Percentiles rank a stretch among this genome's conserved stretches.
phyloP scores from a whole-genome alignment of 164 flowering plant species.

The Stephania japonica region DNA sequence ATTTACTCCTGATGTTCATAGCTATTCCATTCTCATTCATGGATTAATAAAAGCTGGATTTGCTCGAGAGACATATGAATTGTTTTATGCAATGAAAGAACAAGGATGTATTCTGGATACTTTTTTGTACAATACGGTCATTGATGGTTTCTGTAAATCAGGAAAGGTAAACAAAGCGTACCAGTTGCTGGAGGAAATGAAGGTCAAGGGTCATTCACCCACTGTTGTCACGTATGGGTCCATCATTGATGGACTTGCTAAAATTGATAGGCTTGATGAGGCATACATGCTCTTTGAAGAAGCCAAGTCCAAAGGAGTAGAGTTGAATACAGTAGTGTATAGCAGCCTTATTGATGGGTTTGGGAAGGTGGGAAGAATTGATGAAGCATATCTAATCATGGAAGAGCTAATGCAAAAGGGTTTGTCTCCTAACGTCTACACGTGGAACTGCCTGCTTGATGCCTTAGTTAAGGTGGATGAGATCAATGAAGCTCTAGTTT shows the following conservation, averaged over 20 bases:
- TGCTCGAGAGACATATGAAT: conserved; percentile 67
- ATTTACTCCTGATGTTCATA: conserved; percentile 62
- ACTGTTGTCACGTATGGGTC: conserved; percentile 91
- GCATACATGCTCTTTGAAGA: conserved; percentile 97
- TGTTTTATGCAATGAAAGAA: conserved; percentile 78
- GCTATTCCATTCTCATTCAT: conserved; percentile 78
- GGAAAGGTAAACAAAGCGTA: conserved; percentile 89
- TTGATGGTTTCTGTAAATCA: conserved; percentile 92
- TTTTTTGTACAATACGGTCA: conserved; percentile 75
- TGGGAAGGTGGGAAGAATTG: conserved; percentile 90
- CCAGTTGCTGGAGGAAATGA: conserved; percentile 92
- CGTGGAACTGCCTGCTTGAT: conserved; percentile 92
- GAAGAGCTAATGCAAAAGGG: conserved; percentile 90
- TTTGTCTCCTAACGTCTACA: conserved; percentile 67
- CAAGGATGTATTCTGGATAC: conserved; percentile 74
- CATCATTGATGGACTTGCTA: conserved; percentile 86
- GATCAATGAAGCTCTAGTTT: conserved; percentile 78
- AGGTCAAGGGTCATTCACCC: conserved; percentile 58
- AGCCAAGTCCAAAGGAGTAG: conserved; percentile 68
- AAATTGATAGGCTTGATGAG: conserved; percentile 92
- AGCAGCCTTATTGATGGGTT: conserved; percentile 91
- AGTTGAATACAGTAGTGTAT: conserved; percentile 61
- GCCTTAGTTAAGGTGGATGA: conserved; percentile 83
- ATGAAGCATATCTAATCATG: conserved; percentile 87
- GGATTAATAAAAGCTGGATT: conserved; percentile 83